Base-by-base conservation (phyloP, 108 stramenopile genomes). In the Asterionellopsis glacialis region DNA sequence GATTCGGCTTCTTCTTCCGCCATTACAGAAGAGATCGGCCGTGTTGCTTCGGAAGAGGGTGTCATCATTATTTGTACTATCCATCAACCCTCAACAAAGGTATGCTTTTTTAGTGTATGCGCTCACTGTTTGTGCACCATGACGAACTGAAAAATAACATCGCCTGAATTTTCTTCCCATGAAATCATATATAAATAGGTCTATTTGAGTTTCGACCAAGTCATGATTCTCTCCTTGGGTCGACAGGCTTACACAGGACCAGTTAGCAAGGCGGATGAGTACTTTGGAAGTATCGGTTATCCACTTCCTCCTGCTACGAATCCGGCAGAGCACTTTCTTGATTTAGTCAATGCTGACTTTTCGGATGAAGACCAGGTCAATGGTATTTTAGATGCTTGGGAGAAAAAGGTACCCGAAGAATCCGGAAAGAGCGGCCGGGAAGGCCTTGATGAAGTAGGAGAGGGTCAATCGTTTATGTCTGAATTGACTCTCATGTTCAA, bases 81-180 rank as follows among this genome's bases (percentile, higher is more conserved):
- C 44, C 83, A 84, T 65, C 83, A 84, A 71, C 84, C 84, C 0
- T 73, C 72, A 10, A 76, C 78, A 0, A 63, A 67, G n/a, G 79
- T 81, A 22, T 33, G 33, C n/a, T n/a, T n/a, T n/a, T n/a, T n/a
- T n/a, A n/a, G n/a, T n/a, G n/a, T n/a, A n/a, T n/a, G n/a, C n/a
- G n/a, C n/a, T n/a, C n/a, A n/a, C n/a, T n/a, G n/a, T n/a, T n/a
- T n/a, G n/a, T n/a, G n/a, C n/a, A n/a, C n/a, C n/a, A n/a, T n/a
- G n/a, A n/a, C n/a, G n/a, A n/a, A n/a, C n/a, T n/a, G n/a, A n/a
- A n/a, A n/a, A n/a, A n/a, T n/a, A n/a, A n/a, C n/a, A n/a, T n/a
- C n/a, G n/a, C 7, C 7, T 33, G 33, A 7, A 33, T 5, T 33
- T 7, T 7, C 7, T 33, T 33, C 33, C 7, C 7, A 33, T 33